Evolutionary conservation across 306 rosid genomes (phyloP), one percentile per base, ranked within the genome.

Genomic region (Castanospermum australe): DNA sequence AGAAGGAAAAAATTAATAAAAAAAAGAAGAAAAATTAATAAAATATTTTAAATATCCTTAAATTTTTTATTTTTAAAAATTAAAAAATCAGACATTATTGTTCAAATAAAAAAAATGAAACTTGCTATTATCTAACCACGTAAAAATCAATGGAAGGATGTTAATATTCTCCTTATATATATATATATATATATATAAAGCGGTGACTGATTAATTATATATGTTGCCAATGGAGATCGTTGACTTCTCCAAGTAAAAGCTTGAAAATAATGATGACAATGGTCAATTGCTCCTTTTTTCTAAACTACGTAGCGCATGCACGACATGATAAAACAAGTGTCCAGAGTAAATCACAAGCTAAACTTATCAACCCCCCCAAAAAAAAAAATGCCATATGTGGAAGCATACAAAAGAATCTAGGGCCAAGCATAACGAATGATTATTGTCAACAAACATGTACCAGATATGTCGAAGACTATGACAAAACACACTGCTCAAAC

Each of bases 231-330:
- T 28, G 62, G 22, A 22, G 25, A 13, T 22, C 50, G 78, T 65
- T 84, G 81, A 77, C 81, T 73, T 89, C 44, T 20, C 13, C 38
- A 6, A 17, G 15, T 13, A 38, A 18, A 17, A 18, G 9, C 18
- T 36, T 65, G 47, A 36, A 56, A 24, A 28, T 18, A 64, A 28
- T 3, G 44, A 59, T 20, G 2, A 51, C 24, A 13, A 21, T 67
- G 24, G 12, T 69, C 18, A 35, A 18, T 63, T 7, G 28, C 14
- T 48, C 48, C 5, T 33, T 61, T 35, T 13, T 11, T 35, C 1
- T 1, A 8, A 28, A 48, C n/a, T 63, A 17, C 14, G 32, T 36
- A 35, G 13, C 52, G 12, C 6, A 68, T 47, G 60, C 42, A 25
- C 25, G 42, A 68, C 24, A 14, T 7, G 59, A 69, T 48, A 28